These are phyloP conservation scores for Circinella minor DNA, from an alignment of 371 early-diverging fungal species.

Conservation along the genomic window DNA sequence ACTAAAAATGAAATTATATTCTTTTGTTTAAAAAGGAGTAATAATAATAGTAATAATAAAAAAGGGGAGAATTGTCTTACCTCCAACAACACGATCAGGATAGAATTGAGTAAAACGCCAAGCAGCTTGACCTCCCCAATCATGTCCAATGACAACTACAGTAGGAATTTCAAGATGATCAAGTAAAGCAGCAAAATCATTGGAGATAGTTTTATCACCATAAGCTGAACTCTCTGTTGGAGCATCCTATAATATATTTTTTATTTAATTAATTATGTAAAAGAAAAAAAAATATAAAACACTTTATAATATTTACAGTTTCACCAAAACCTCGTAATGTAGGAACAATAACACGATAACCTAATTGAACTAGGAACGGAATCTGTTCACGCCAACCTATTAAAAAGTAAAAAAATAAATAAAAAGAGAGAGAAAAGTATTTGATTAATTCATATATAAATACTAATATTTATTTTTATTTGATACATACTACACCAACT, in stretches of 20 bases:
- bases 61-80: not conserved
- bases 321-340: constrained; percentile 75
- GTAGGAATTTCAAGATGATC: constrained; percentile 63
- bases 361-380: constrained; percentile 59
- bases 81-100: constrained; percentile 65
- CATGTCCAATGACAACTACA: constrained; percentile 75
- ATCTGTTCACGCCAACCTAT: constrained; percentile 82
- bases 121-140: constrained; percentile 75
- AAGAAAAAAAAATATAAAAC: too few relatives aligned
- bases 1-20: constrained; percentile 17
- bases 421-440: too few relatives aligned
- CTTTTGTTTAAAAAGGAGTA: too few relatives aligned
- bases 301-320: constrained; percentile 44
- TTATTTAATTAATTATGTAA: too few relatives aligned
- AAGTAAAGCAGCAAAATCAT: constrained; percentile 62
- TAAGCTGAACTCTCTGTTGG: constrained; percentile 55
- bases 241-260: constrained; percentile 45
- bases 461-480: not conserved
- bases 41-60: not conserved
- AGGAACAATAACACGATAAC: constrained; percentile 77
- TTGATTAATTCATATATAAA: too few relatives aligned
- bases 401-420: not conserved
- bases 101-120: constrained; percentile 74
- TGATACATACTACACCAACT: not conserved
- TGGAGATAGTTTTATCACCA: constrained; percentile 56